Evolutionary conservation across 345 rosid species (phyloP).

Genomic region (Eucalyptus pauciflora): DNA sequence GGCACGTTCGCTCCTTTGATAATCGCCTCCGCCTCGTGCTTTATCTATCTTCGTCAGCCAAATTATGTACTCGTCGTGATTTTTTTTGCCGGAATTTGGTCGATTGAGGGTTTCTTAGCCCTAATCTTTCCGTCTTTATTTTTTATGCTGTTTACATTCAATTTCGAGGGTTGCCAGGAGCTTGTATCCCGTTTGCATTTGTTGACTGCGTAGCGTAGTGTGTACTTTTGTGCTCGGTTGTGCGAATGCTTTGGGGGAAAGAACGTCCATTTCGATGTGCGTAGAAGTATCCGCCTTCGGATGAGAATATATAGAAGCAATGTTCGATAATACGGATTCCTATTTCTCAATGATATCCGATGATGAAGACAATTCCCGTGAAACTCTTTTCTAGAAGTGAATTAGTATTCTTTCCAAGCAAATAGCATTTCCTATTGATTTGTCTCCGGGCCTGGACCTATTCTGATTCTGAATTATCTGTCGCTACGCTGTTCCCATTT

Average conservation of each 20-base stretch:
- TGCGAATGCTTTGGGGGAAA: neutral
- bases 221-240: neutral
- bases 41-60: neutral
- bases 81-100: neutral
- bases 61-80: neutral
- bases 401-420: too few species aligned
- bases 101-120: neutral
- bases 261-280: neutral
- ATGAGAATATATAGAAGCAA: neutral
- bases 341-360: too few species aligned
- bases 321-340: too few species aligned
- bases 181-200: neutral
- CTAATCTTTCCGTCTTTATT: neutral
- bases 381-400: too few species aligned
- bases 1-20: constrained; percentile 17
- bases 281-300: neutral
- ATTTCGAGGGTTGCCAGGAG: neutral
- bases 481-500: neutral
- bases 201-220: neutral
- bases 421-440: too few species aligned
- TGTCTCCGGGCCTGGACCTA: too few species aligned
- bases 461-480: too few species aligned
- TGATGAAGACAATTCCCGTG: too few species aligned
- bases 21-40: neutral
- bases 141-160: neutral